Base-by-base conservation (phyloP, 164 flowering plant genomes). In the Annona squamosa region DNA sequence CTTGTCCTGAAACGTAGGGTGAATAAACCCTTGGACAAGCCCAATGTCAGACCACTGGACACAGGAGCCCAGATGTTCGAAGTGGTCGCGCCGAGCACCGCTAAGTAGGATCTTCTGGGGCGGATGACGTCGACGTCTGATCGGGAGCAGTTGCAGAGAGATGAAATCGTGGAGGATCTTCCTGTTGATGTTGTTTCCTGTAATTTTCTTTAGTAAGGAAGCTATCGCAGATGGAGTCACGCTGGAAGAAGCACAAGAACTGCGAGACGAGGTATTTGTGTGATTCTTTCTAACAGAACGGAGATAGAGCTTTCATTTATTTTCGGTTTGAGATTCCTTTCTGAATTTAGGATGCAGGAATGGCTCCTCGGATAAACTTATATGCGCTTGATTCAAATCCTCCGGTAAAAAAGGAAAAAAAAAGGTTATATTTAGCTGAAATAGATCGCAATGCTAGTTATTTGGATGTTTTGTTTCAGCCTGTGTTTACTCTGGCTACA, bases 261-360 rank as follows among this genome's bases (percentile, higher is more conserved):
- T 92, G 80, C 77, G 95, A 66, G 95, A 94, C 79, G 97, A 92
- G 97, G 98, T 91, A 73, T 68, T 26, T 57, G 10, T 26, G 9
- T 2, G 4, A 10, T 13, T 9, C 48, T 57, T 19, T 56, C 16
- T 48, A 26, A 5, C 18, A 68, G 5, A 46, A 19, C 26, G 10
- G 46, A 18, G 52, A 68, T 46, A n/a, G 61, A 66, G 4, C 68
- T 64, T 64, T 64, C 10, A 9, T 17, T 43, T 12, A 41, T 67
- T 59, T 74, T 56, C 18, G 12, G 12, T 4, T 67, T 9, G 46
- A 44, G 2, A 9, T 43, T 52, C 3, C 41, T 42, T 43, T 52
- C 2, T 71, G 65, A n/a, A 41, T 44, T 48, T 7, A 48, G 3
- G 17, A 69, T 47, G 13, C 18, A 26, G 2, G 61, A 26, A 26